Conservation (phyloP, 768 basidiomycete genomes). For the Auricularia cornea region DNA sequence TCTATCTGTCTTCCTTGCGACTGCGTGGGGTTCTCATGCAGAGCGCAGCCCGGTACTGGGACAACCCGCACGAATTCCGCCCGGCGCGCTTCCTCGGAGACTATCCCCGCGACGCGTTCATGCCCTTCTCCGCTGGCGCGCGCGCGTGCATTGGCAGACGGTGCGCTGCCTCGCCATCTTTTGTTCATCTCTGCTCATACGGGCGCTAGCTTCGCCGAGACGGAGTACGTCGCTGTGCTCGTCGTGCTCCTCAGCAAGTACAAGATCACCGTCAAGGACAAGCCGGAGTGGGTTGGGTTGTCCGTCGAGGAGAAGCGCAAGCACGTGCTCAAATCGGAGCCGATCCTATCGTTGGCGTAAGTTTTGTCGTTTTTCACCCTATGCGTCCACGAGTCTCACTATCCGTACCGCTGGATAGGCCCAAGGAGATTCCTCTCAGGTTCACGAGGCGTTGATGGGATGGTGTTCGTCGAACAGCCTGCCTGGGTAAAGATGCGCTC, state of each 20-base stretch:
- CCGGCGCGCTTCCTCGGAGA: constrained; percentile 7
- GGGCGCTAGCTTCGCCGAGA: constrained; percentile 35
- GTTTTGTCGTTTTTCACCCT: constrained; percentile 8
- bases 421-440: too few species aligned
- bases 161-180: neutral
- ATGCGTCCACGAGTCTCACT: too few species aligned
- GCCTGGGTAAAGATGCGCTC: too few species aligned
- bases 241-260: constrained; percentile 40
- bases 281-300: constrained; percentile 36
- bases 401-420: too few species aligned
- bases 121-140: constrained; percentile 4
- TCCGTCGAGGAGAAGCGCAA: constrained; percentile 32
- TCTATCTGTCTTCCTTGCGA: too few species aligned
- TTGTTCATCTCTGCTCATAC: neutral
- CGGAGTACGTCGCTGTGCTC: constrained; percentile 43
- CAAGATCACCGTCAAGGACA: constrained; percentile 26
- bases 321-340: constrained; percentile 24
- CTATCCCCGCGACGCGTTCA: constrained; percentile 2
- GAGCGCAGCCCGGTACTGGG: constrained; percentile 15
- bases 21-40: neutral
- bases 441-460: too few species aligned
- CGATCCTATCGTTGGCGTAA: constrained; percentile 38
- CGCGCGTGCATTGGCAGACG: neutral
- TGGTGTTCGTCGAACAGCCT: too few species aligned
- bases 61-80: constrained; percentile 2